Conservation (phyloP, 768 basidiomycete genomes). For the Cyclocybe cylindracea region DNA sequence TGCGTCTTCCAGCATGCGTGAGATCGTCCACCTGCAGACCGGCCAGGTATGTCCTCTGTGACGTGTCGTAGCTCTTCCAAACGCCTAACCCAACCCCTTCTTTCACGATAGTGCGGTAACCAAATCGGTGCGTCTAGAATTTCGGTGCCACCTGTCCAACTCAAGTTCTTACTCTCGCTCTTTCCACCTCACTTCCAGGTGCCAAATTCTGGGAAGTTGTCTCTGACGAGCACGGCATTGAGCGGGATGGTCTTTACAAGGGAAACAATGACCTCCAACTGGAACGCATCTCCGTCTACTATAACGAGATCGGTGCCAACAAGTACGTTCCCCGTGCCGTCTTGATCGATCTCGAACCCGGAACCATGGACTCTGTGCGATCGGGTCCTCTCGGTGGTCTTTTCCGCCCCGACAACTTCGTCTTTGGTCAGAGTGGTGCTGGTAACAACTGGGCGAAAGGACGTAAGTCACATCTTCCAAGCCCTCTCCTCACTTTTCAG, state of each 20-base stretch:
- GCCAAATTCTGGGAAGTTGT: conserved; percentile 98
- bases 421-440: conserved; percentile 96
- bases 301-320: conserved; percentile 92
- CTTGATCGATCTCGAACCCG: conserved; percentile 96
- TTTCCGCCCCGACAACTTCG: conserved; percentile 98
- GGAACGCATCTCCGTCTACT: conserved; percentile 97
- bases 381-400: conserved; percentile 87
- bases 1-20: conserved; percentile 78
- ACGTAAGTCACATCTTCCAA: conserved; percentile 58
- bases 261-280: conserved; percentile 95
- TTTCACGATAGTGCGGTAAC: conserved; percentile 83
- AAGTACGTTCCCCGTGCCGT: conserved; percentile 99
- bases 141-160: conserved; percentile 11
- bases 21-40: conserved; percentile 99
- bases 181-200: conserved; percentile 47
- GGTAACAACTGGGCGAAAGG: conserved; percentile 99
- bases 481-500: neutral
- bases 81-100: conserved; percentile 28
- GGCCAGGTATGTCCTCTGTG: conserved; percentile 77
- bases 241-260: conserved; percentile 89
- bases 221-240: conserved; percentile 98
- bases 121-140: conserved; percentile 79
- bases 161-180: conserved; percentile 15
- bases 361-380: conserved; percentile 92
- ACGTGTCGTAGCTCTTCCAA: conserved; percentile 1